A percentile compares a stretch with the other conserved stretches of the same genome.
Evolutionary conservation across 1,139 yeast genomes (phyloP).

Genomic region (Kluyveromyces sp.): DNA sequence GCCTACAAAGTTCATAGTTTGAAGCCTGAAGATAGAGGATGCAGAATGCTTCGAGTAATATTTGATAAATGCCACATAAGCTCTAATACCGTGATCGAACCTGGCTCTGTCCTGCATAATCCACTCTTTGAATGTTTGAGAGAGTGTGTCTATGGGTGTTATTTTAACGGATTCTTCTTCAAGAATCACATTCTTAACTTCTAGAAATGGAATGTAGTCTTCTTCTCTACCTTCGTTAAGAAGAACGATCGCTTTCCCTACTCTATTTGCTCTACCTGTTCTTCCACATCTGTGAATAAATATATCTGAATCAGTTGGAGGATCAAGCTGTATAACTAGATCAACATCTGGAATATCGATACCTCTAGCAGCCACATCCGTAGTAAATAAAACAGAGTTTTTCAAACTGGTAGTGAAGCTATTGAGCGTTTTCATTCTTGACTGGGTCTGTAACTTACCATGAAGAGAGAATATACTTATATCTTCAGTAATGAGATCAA

Average conservation of each 20-base stretch:
- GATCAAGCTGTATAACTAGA: constrained; percentile 77
- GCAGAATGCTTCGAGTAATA: constrained; percentile 91
- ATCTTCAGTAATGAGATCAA: constrained; percentile 19
- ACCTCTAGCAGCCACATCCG: constrained; percentile 91
- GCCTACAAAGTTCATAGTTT: constrained; percentile 62
- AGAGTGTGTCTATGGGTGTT: constrained; percentile 29
- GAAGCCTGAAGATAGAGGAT: constrained; percentile 74
- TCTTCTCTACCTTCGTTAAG: constrained; percentile 69
- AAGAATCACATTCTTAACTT: constrained; percentile 59
- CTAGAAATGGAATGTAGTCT: constrained; percentile 73
- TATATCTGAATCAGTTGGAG: constrained; percentile 85
- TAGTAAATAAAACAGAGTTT: constrained; percentile 63
- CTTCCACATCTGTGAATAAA: constrained; percentile 88
- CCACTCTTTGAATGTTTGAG: constrained; percentile 43
- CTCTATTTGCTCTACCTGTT: constrained; percentile 83
- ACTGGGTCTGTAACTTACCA: constrained; percentile 71
- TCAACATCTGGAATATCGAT: constrained; percentile 91
- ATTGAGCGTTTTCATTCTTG: constrained; percentile 64
- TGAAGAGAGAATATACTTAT: constrained; percentile 61
- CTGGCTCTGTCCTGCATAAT: constrained; percentile 64
- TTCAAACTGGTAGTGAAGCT: constrained; percentile 43
- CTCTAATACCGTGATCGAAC: constrained; percentile 69
- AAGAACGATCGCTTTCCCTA: constrained; percentile 71
- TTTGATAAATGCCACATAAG: constrained; percentile 77
- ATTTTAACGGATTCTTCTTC: constrained; percentile 30